Evolutionary conservation across 2,329 filamentous ascomycete species (phyloP).

Genomic region (Ceratocystiopsis brevicomis): DNA sequence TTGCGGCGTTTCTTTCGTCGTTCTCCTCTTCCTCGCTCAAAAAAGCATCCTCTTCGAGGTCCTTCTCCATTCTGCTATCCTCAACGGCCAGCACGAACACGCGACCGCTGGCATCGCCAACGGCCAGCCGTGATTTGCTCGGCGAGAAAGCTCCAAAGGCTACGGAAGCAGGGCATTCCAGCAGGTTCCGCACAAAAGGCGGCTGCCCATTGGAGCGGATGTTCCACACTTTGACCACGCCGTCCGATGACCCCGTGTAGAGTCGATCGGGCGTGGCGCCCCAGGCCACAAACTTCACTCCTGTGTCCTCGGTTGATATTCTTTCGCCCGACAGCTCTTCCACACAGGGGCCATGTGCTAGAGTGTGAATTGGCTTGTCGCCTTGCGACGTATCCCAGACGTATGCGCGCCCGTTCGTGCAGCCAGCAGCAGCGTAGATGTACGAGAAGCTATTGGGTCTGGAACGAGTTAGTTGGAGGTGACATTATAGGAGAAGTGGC

Average conservation of each 20-base stretch:
- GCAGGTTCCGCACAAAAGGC: constrained; percentile 32
- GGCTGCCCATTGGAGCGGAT: constrained; percentile 21
- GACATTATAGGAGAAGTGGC: neutral
- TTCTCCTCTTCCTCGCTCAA: constrained; percentile 2
- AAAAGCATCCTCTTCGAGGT: constrained; percentile 6
- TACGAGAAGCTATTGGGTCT: constrained; percentile 31
- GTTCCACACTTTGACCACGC: constrained; percentile 44
- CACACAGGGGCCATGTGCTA: constrained; percentile 29
- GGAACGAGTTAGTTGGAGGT: constrained; percentile 10
- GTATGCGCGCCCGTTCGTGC: constrained; percentile 42
- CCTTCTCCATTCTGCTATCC: constrained; percentile 20
- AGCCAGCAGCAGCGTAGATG: constrained; percentile 39
- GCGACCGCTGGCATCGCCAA: constrained; percentile 43
- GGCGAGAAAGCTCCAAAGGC: constrained; percentile 39
- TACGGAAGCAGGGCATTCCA: constrained; percentile 36
- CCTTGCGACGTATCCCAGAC: constrained; percentile 41
- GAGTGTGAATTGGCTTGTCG: constrained; percentile 35
- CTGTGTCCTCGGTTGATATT: constrained; percentile 30
- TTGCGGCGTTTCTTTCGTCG: neutral
- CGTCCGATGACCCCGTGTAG: constrained; percentile 46
- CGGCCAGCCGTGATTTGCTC: constrained; percentile 32
- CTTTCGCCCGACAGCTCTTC: constrained; percentile 11
- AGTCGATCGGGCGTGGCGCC: constrained; percentile 35
- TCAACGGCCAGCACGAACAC: constrained; percentile 35
- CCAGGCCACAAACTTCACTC: constrained; percentile 46